Conservation (phyloP, 306 rosid species). For the Vigna angularis region DNA sequence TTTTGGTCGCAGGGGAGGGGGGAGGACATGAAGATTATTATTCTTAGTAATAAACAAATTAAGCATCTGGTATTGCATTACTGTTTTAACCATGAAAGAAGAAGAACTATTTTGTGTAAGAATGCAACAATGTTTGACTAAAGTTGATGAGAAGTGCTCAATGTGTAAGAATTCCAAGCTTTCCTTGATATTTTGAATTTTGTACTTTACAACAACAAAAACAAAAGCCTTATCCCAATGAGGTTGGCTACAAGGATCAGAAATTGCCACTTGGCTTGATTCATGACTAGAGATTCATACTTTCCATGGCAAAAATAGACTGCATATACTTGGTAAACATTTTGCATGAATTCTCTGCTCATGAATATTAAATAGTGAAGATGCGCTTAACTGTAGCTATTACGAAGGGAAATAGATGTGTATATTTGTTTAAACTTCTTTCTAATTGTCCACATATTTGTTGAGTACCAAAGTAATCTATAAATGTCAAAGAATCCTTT, state of each 20-base stretch:
- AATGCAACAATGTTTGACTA: background rate
- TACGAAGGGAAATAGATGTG: background rate
- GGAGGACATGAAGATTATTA: background rate
- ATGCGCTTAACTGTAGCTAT: background rate
- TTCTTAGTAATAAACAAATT: background rate
- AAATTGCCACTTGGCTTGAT: background rate
- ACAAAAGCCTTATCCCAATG: no score
- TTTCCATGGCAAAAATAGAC: background rate
- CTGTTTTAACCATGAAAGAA: background rate
- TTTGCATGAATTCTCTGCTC: background rate
- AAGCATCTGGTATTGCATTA: background rate
- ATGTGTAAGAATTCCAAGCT: background rate
- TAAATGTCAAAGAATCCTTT: constrained; percentile 7
- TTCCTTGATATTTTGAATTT: background rate
- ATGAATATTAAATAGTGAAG: background rate
- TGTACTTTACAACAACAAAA: background rate
- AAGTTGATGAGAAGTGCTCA: background rate
- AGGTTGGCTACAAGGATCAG: background rate
- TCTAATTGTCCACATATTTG: background rate
- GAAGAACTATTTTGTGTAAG: background rate
- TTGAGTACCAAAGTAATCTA: constrained; percentile 18
- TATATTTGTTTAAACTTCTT: background rate
- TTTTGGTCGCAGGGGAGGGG: background rate
- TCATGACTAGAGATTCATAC: background rate
- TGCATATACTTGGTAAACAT: background rate